Conservation (phyloP, 345 rosid species). For the Odontarrhena argentea region DNA sequence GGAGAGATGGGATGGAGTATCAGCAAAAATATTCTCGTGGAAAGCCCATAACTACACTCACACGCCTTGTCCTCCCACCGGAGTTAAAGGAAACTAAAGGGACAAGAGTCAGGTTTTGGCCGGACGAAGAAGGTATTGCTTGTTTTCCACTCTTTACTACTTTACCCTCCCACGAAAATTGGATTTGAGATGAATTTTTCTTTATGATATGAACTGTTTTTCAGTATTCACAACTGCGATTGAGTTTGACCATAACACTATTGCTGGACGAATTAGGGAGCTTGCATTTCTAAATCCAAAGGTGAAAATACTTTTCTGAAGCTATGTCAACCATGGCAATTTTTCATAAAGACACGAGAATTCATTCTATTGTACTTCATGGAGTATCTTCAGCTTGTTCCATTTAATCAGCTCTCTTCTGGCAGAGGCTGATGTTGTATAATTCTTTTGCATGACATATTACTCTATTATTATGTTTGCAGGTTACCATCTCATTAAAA, state of each 20-base stretch:
- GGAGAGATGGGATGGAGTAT: conserved; percentile 88
- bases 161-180: conserved; percentile 13
- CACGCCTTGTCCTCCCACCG: conserved; percentile 52
- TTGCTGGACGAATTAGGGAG: conserved; percentile 91
- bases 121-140: conserved; percentile 83
- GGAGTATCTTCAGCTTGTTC: conserved; percentile 23
- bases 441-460: neutral
- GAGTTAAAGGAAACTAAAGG: conserved; percentile 69
- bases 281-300: conserved; percentile 95
- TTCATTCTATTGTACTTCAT: conserved; percentile 16
- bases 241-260: conserved; percentile 82
- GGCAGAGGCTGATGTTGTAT: conserved; percentile 19
- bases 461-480: conserved; percentile 36
- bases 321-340: conserved; percentile 8
- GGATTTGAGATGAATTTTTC: conserved; percentile 31
- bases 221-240: conserved; percentile 89
- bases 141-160: conserved; percentile 24
- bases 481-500: conserved; percentile 74
- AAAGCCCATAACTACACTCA: conserved; percentile 66
- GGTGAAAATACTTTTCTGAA: conserved; percentile 45
- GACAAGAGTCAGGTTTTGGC: conserved; percentile 89
- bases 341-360: conserved; percentile 15
- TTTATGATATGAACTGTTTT: conserved; percentile 17
- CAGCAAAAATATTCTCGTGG: conserved; percentile 88
- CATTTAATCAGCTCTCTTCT: neutral